Evolutionary conservation across 805 yeast species (phyloP), one percentile per base, ranked within the genome.

Genomic region (Candida pseudoglaebosa): DNA sequence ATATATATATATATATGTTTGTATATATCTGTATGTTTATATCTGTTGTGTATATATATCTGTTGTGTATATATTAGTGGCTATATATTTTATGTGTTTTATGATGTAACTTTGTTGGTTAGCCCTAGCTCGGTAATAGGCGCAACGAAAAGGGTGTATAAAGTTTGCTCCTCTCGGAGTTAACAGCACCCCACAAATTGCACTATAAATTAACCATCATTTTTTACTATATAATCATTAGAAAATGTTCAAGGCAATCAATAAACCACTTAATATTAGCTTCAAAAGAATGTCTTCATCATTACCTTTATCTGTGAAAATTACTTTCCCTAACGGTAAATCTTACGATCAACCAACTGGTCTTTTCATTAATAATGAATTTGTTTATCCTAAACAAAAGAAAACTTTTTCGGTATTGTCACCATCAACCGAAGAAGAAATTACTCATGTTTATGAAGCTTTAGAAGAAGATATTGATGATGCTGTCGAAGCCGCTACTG

Each of bases 401-500:
- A 68, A 75, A 53, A 77, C 80, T n/a, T 66, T 84, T 42, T 74
- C 75, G 47, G 84, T 80, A 24, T 58, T 77, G 34, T 73, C 79
- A 51, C 88, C 88, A 26, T 73, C 85, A 28, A 80, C 84, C 16
- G 90, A 82, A 62, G 86, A 82, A 52, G 75, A 74, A 43, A 74
- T 84, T 45, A 70, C 81, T 45, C 77, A 77, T 40, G 77, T 84
- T 35, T 80, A 84, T 58, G 90, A 82, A 57, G 95, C 90, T 34
- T 71, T 76, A 42, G 82, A 68, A 37, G 91, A 75, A 38, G 96
- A 89, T 60, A 82, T 89, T 28, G 90, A 89, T 48, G 50, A 63
- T 42, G 98, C 98, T 13, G 95, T 91, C 24, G 75, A 78, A 18
- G 95, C 95, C 26, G 97, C 97, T 33, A 69, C 75, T 46, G 70